Percentiles rank a stretch among this genome's conserved stretches.
Evolutionary conservation across 768 basidiomycete species (phyloP).

Genomic region (Termitomyces sp.): DNA sequence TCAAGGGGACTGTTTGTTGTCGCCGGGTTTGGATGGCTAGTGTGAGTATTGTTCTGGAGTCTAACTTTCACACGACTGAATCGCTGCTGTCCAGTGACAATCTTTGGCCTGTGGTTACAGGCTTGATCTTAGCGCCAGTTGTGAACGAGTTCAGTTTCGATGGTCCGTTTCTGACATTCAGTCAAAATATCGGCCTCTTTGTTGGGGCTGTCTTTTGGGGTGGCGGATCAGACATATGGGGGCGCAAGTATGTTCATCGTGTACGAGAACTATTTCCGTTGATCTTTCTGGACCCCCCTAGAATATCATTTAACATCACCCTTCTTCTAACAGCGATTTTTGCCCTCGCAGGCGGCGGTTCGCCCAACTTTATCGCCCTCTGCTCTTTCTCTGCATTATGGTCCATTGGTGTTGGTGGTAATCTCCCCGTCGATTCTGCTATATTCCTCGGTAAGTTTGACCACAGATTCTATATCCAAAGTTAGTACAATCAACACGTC

Average conservation of each 20-base stretch:
- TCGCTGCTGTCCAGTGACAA: slow-evolving; percentile 45
- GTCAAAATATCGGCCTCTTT: not conserved
- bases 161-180: not conserved
- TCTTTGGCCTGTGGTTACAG: slow-evolving; percentile 56
- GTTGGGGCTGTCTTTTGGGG: not conserved
- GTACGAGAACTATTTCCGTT: not conserved
- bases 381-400: slow-evolving; percentile 52
- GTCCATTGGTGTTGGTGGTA: slow-evolving; percentile 68
- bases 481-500: no score
- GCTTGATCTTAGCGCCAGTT: not conserved
- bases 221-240: slow-evolving; percentile 25
- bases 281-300: slow-evolving; percentile 20
- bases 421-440: slow-evolving; percentile 68
- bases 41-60: slow-evolving; percentile 40
- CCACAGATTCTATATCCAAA: no score
- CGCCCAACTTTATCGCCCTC: slow-evolving; percentile 48
- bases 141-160: not conserved
- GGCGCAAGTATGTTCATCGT: slow-evolving; percentile 43
- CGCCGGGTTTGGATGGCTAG: slow-evolving; percentile 74
- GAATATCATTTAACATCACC: slow-evolving; percentile 69
- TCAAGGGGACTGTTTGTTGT: slow-evolving; percentile 64
- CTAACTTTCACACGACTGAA: not conserved
- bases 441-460: slow-evolving; percentile 60
- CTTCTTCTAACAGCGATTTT: slow-evolving; percentile 66
- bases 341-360: slow-evolving; percentile 58